These are phyloP conservation scores for Glutinoglossum americanum DNA, from an alignment of 495 filamentous ascomycete species.

Conservation along the genomic window DNA sequence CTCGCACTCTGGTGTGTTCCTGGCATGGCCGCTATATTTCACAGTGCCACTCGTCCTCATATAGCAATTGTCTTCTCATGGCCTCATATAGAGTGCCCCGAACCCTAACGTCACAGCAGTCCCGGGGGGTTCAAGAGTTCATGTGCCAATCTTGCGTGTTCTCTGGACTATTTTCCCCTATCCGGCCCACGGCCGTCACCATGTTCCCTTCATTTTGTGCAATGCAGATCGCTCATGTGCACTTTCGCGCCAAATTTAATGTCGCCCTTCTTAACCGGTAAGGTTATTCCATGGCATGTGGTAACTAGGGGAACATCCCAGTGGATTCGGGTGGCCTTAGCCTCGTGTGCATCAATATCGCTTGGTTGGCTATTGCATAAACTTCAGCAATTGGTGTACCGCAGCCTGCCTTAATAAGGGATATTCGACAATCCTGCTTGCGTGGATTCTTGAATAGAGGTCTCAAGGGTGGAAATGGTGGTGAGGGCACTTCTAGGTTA, in stretches of 20 bases:
- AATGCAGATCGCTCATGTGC: slow-evolving; percentile 72
- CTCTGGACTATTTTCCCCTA: slow-evolving; percentile 55
- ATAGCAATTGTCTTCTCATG: slow-evolving; percentile 37
- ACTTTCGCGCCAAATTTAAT: slow-evolving; percentile 57
- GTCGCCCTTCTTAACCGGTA: neutral
- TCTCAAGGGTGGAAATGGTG: too few species aligned
- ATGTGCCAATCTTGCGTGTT: slow-evolving; percentile 44
- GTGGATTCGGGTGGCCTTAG: slow-evolving; percentile 25
- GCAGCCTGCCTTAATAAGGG: slow-evolving; percentile 1
- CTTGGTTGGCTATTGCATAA: neutral
- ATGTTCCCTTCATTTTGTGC: slow-evolving; percentile 64
- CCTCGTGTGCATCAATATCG: neutral
- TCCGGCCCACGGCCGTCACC: slow-evolving; percentile 73
- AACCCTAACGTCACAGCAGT: slow-evolving; percentile 63
- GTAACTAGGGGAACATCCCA: slow-evolving; percentile 54
- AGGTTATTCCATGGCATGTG: too few species aligned
- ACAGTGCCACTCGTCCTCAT: slow-evolving; percentile 47
- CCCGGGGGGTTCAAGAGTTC: slow-evolving; percentile 56
- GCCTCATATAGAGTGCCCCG: slow-evolving; percentile 53
- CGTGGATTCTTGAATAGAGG: too few species aligned
- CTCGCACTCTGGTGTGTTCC: neutral
- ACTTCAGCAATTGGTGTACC: neutral
- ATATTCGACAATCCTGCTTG: neutral
- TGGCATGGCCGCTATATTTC: neutral
- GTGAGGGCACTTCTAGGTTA: too few species aligned